Base-by-base conservation (phyloP, 352 stramenopile species). In the Pelagophyceae sp. region DNA sequence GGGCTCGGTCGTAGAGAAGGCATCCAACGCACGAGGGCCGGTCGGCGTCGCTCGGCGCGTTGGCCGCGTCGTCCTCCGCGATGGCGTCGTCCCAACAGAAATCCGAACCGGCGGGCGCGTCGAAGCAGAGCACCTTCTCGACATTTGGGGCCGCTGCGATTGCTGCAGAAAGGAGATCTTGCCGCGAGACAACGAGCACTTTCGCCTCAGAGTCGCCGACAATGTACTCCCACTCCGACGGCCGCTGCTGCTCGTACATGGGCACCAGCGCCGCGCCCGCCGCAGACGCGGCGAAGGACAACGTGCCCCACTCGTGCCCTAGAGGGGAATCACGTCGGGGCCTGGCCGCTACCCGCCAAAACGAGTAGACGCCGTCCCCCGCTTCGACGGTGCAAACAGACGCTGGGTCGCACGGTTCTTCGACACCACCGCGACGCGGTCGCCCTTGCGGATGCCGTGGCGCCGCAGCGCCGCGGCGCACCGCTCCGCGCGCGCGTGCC, bases 161-260 rank as follows among this genome's bases (percentile, higher is more conserved):
- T 19, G 87, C 82, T 15, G 78, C 60, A 29, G 88, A 72, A 77
- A 88, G 92, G 74, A 94, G 87, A 19, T 87, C 82, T 81, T 91
- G 75, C 23, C 81, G 90, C 1, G 87, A 82, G 75, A 82, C 85
- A 82, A 91, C 84, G 0, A 91, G 45, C 25, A 83, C 78, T 32
- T 54, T 81, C 23, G 78, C 82, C 77, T 75, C 74, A 0, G 87
- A 90, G 82, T 94, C 87, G 69, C 91, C 88, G n/a, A 93, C 67
- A 75, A 94, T 93, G 78, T 92, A 92, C 15, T 81, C 83, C 88
- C 90, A 94, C 79, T 94, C 90, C 5, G 75, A 79, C 0, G 86
- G 82, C 33, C 90, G 84, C 79, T 91, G 86, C 31, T 82, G 82
- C 78, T 92, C 86, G 79, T 92, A 93, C 88, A 93, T 90, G 27